Evolutionary conservation across 1,139 yeast genomes (phyloP).

Genomic region (Magnusiomyces tetraspermus): DNA sequence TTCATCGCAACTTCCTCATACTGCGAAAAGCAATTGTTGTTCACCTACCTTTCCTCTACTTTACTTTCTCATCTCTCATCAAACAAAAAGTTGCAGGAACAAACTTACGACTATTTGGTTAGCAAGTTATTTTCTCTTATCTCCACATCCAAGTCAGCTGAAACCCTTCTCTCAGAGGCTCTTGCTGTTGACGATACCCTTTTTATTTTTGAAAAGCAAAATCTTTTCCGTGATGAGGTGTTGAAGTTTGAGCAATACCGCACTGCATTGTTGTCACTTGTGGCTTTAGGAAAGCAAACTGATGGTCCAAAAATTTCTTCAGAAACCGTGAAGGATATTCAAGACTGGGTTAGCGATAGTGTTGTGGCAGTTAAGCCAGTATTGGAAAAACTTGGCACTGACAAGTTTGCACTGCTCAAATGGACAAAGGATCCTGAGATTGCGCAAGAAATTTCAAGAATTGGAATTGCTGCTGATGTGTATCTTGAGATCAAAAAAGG

Average conservation of each 20-base stretch:
- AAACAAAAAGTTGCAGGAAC: background rate
- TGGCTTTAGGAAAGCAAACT: background rate
- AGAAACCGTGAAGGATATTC: background rate
- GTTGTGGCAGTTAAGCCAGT: background rate
- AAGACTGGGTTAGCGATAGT: background rate
- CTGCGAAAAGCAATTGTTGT: slow-evolving; percentile 25
- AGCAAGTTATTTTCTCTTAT: slow-evolving; percentile 4
- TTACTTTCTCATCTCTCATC: slow-evolving; percentile 6
- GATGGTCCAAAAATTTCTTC: background rate
- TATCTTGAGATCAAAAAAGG: background rate
- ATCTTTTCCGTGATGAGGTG: slow-evolving; percentile 38
- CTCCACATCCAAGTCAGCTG: slow-evolving; percentile 6
- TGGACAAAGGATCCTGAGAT: slow-evolving; percentile 3
- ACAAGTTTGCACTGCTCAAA: background rate
- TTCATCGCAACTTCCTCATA: slow-evolving; percentile 26
- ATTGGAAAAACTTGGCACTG: background rate
- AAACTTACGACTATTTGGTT: background rate
- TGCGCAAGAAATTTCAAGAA: slow-evolving; percentile 4
- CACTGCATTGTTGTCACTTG: background rate
- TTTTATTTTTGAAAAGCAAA: slow-evolving; percentile 45
- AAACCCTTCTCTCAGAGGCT: slow-evolving; percentile 18
- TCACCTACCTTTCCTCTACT: slow-evolving; percentile 1
- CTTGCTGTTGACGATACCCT: slow-evolving; percentile 28
- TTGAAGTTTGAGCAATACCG: slow-evolving; percentile 6
- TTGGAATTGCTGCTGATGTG: background rate